phyloP scores from a whole-genome alignment of 2,329 filamentous ascomycete genomes.

The Ophidiomyces ophidiicola region DNA sequence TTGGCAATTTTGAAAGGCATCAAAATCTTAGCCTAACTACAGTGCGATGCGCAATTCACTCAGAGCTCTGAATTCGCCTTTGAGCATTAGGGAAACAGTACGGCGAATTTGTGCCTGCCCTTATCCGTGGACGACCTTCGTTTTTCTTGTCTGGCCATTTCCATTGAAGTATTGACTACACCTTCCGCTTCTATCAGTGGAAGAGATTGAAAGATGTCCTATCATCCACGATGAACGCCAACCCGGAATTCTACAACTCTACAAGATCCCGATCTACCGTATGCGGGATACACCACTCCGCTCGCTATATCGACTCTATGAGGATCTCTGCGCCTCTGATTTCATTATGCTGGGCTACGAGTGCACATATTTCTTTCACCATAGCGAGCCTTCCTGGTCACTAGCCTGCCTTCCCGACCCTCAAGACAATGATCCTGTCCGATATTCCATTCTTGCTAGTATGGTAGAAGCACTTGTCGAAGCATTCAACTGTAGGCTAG shows the following conservation, averaged over 20 bases:
- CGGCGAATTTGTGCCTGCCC: conserved; percentile 7
- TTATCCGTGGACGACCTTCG: conserved; percentile 6
- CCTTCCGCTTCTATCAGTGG: conserved; percentile 11
- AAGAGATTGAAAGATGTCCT: conserved; percentile 5
- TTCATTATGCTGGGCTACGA: conserved; percentile 17
- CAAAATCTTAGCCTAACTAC: conserved; percentile 1
- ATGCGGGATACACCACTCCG: conserved; percentile 22
- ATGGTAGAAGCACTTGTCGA: conserved; percentile 18
- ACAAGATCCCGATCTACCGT: conserved; percentile 21
- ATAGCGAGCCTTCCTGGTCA: conserved; percentile 17
- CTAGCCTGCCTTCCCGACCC: conserved; percentile 19
- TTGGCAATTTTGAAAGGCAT: too few species aligned
- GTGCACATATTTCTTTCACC: conserved; percentile 19
- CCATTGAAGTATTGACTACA: conserved; percentile 4
- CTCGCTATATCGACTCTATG: conserved; percentile 23
- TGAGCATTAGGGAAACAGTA: conserved; percentile 6
- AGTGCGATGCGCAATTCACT: conserved; percentile 10
- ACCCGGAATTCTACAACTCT: conserved; percentile 12
- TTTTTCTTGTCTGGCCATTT: conserved; percentile 9
- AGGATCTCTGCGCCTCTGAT: conserved; percentile 16
- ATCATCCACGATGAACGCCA: conserved; percentile 5
- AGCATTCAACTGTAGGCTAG: conserved; percentile 20
- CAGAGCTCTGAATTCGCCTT: conserved; percentile 8
- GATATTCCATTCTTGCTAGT: conserved; percentile 21
- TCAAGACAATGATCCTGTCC: conserved; percentile 20